Evolutionary conservation across 371 early-diverging fungal species (phyloP).

Genomic region (Rhizomucor miehei): DNA sequence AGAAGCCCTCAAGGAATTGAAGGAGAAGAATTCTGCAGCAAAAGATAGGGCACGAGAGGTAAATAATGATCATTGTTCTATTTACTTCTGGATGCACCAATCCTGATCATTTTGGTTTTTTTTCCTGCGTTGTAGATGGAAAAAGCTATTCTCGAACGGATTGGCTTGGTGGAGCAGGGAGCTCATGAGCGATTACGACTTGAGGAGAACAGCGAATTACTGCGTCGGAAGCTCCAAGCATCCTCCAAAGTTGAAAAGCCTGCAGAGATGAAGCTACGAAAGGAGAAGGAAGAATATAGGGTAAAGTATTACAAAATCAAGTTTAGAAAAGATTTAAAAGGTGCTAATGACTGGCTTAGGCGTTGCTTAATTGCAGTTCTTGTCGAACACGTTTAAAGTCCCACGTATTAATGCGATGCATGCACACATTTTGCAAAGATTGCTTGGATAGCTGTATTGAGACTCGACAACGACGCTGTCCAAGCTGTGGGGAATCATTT

Average conservation of each 20-base stretch:
- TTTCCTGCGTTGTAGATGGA: too few species aligned
- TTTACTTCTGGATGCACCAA: too few species aligned
- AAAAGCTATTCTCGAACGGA: constrained; percentile 53
- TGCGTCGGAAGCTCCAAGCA: constrained; percentile 58
- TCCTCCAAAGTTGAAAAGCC: constrained; percentile 47
- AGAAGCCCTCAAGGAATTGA: constrained; percentile 36
- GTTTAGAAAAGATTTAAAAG: not conserved
- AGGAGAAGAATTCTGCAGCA: constrained; percentile 29
- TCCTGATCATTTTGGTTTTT: constrained; percentile 12
- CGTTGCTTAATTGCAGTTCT: constrained; percentile 83
- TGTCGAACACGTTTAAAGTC: constrained; percentile 86
- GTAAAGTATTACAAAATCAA: constrained; percentile 16
- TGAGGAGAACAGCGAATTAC: constrained; percentile 52
- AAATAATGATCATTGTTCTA: too few species aligned
- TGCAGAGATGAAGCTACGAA: constrained; percentile 50
- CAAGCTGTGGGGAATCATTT: constrained; percentile 93
- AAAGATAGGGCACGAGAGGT: constrained; percentile 48
- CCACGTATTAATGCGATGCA: constrained; percentile 82
- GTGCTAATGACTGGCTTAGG: constrained; percentile 44
- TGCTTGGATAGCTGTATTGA: constrained; percentile 91
- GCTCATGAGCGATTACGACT: constrained; percentile 47
- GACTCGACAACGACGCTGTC: constrained; percentile 97
- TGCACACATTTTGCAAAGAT: constrained; percentile 96
- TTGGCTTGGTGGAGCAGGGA: constrained; percentile 55
- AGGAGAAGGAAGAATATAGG: constrained; percentile 41